A percentile compares a stretch with the other conserved stretches of the same genome.
Evolutionary conservation across 495 filamentous ascomycete species (phyloP).

Genomic region (Xylaria cubensis): DNA sequence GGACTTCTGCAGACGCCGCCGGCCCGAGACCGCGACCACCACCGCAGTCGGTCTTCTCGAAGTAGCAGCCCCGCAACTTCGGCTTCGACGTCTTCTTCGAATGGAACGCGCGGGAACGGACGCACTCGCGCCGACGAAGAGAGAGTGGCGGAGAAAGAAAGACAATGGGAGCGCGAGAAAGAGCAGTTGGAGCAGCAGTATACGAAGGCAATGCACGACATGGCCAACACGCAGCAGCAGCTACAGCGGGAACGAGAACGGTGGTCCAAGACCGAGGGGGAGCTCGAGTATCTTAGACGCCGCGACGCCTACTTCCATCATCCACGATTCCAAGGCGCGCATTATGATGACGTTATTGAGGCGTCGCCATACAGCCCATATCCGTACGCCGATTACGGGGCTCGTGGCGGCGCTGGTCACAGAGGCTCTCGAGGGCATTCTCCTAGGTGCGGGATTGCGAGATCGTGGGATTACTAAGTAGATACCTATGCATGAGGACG

Average conservation of each 20-base stretch:
- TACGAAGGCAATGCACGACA: constrained; percentile 3
- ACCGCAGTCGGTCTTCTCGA: constrained; percentile 17
- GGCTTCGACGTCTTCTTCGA: neutral
- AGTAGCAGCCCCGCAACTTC: constrained; percentile 22
- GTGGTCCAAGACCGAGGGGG: neutral
- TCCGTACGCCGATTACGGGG: constrained; percentile 4
- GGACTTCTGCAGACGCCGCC: constrained; percentile 30
- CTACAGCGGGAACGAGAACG: constrained; percentile 8
- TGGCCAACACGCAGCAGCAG: constrained; percentile 14
- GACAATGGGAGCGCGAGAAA: constrained; percentile 15
- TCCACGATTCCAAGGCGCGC: neutral
- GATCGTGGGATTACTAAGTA: constrained; percentile 12
- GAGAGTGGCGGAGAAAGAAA: neutral
- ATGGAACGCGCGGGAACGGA: neutral
- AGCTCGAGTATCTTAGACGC: constrained; percentile 15
- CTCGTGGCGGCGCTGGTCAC: neutral
- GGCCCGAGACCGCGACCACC: neutral
- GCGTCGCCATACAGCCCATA: neutral
- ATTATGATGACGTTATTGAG: constrained; percentile 13
- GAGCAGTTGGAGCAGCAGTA: constrained; percentile 8
- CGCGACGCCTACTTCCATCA: constrained; percentile 2
- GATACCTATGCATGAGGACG: neutral
- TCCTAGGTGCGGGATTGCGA: neutral
- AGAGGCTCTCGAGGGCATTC: neutral
- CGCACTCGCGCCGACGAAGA: constrained; percentile 11